Evolutionary conservation across 768 basidiomycete genomes (phyloP), one percentile per base, ranked within the genome.

Genomic region (Floccularia luteovirens): DNA sequence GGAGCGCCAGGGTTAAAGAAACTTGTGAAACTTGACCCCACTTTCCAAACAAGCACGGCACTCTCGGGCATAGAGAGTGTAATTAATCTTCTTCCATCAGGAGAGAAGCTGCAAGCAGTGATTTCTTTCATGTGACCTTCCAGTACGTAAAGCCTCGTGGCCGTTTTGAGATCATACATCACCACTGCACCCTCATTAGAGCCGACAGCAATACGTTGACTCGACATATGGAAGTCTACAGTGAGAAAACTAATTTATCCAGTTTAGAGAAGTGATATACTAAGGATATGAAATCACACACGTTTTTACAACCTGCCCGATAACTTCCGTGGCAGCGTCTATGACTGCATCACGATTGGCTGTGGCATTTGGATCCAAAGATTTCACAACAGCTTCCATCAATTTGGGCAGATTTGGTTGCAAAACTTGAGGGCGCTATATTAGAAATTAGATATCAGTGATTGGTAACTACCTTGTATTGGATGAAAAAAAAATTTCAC

Each of bases 91-190:
- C 92, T 68, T 0, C 96, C 96, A 51, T 99, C 96, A 0, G 92
- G 86, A 5, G 91, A 94, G 58, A 96, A 98, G 43, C 82, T 88
- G 46, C 89, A 83, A 0, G 90, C 90, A 0, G 87, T 75, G 7
- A 91, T 76, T 1, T 72, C 68, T 52, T 82, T 81, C 55, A 79
- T 80, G 64, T 97, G 93, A 0, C 90, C 84, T 50, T 98, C 93
- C 8, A 99, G 77, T 0, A 99, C 88, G 53, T 97, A 99, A 11
- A 98, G 67, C 8, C 96, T 78, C 1, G 88, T 97, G 0, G 92
- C 93, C 0, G 92, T 91, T 61, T 97, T 96, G 38, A 98, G 72
- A 55, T 98, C 96, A 54, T 96, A 98, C 82, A 96, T 91, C 43
- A 90, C 73, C 38, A 92, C 80, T 0, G 92, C 91, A 0, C 94